Evolutionary conservation across 345 rosid genomes (phyloP).

Genomic region (Draba incana): DNA sequence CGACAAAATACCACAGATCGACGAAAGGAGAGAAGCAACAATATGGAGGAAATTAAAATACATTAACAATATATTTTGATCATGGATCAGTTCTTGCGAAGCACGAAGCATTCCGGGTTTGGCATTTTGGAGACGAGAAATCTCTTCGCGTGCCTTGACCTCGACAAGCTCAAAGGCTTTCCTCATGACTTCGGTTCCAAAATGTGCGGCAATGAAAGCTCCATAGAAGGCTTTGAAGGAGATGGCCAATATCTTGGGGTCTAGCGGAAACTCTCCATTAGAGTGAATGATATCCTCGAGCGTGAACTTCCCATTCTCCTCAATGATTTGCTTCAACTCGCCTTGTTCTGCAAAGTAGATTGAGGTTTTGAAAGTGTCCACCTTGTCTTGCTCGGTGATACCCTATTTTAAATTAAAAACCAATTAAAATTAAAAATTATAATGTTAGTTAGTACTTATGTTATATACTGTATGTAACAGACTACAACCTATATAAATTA

Average conservation of each 20-base stretch:
- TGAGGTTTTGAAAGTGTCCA: constrained; percentile 25
- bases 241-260: constrained; percentile 19
- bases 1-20: too few relatives aligned
- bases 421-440: background rate
- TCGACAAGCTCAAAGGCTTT: constrained; percentile 28
- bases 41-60: too few relatives aligned
- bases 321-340: constrained; percentile 2
- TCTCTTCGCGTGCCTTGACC: constrained; percentile 1
- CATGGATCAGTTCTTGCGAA: constrained; percentile 11
- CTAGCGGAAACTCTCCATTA: constrained; percentile 3
- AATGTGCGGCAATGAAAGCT: constrained; percentile 7
- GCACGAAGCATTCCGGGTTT: constrained; percentile 33
- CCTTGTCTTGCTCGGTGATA: background rate
- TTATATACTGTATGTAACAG: background rate
- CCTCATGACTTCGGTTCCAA: background rate
- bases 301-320: background rate
- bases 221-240: constrained; percentile 23
- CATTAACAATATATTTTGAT: too few relatives aligned
- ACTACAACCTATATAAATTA: too few relatives aligned
- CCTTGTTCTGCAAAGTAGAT: constrained; percentile 14
- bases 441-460: background rate
- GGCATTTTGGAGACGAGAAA: background rate
- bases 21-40: too few relatives aligned
- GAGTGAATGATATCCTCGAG: constrained; percentile 26
- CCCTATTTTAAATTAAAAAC: background rate